Conservation (phyloP, 1,284 basidiomycete genomes). For the Ganoderma lingzhi region DNA sequence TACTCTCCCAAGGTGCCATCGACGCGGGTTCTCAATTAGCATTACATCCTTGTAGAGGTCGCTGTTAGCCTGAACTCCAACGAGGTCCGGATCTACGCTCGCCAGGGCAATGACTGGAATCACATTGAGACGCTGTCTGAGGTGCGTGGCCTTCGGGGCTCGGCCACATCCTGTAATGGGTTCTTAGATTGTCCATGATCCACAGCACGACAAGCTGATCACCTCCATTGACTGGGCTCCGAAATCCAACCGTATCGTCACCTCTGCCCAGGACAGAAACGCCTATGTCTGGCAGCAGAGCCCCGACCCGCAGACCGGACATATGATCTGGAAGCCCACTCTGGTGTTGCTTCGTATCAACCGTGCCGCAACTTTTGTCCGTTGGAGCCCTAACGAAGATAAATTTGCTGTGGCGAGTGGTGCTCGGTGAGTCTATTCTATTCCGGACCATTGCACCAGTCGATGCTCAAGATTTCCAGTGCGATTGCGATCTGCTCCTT, state of each 20-base stretch:
- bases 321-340: conserved; percentile 91
- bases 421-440: conserved; percentile 68
- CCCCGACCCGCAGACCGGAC: conserved; percentile 74
- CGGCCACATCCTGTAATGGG: not conserved
- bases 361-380: conserved; percentile 93
- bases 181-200: not conserved
- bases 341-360: conserved; percentile 97
- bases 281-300: conserved; percentile 98
- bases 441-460: conserved; percentile 13
- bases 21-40: not conserved
- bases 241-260: conserved; percentile 95
- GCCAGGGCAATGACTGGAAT: conserved; percentile 77
- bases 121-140: conserved; percentile 86
- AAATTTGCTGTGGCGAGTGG: conserved; percentile 99
- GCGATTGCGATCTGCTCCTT: conserved; percentile 96
- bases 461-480: conserved; percentile 47
- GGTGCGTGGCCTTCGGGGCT: conserved; percentile 56
- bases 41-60: conserved; percentile 67
- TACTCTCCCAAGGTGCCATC: not conserved
- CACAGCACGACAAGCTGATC: conserved; percentile 96
- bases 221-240: conserved; percentile 99
- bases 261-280: conserved; percentile 97
- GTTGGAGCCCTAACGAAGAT: conserved; percentile 97
- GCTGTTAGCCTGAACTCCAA: conserved; percentile 93
- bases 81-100: conserved; percentile 86